Percentiles rank a stretch among this genome's conserved stretches.
Evolutionary conservation across 2,329 filamentous ascomycete genomes (phyloP).

Genomic region (Penicillium sp.): DNA sequence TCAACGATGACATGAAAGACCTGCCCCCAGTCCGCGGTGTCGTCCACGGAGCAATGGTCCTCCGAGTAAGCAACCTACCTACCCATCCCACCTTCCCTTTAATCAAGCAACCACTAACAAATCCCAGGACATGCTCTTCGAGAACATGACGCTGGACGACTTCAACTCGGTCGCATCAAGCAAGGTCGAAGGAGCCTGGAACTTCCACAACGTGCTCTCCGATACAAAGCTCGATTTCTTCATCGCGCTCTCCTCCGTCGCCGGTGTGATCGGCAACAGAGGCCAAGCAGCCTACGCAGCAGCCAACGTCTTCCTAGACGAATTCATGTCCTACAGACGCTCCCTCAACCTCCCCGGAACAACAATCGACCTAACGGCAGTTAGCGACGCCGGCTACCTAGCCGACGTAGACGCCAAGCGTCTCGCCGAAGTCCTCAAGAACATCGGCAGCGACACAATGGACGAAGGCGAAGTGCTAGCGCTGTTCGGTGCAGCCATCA

Average conservation of each 20-base stretch:
- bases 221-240: conserved; percentile 27
- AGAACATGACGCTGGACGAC: conserved; percentile 28
- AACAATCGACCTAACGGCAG: conserved; percentile 30
- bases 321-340: conserved; percentile 28
- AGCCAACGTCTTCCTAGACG: conserved; percentile 28
- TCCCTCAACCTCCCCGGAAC: conserved; percentile 26
- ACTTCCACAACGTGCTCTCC: conserved; percentile 28
- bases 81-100: neutral
- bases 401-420: conserved; percentile 20
- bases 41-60: conserved; percentile 50
- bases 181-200: conserved; percentile 26
- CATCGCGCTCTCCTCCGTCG: conserved; percentile 28
- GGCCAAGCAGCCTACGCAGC: conserved; percentile 31
- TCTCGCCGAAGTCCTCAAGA: conserved; percentile 25
- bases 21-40: conserved; percentile 44
- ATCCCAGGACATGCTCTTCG: conserved; percentile 30
- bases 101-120: neutral
- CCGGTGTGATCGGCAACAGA: conserved; percentile 28
- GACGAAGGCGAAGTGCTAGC: conserved; percentile 56
- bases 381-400: conserved; percentile 25
- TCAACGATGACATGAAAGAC: conserved; percentile 20
- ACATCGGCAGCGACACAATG: conserved; percentile 24
- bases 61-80: conserved; percentile 25
- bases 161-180: conserved; percentile 4
- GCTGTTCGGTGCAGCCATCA: conserved; percentile 54